Conservation (phyloP, 441 rosid genomes). For the Adansonia gregorii region DNA sequence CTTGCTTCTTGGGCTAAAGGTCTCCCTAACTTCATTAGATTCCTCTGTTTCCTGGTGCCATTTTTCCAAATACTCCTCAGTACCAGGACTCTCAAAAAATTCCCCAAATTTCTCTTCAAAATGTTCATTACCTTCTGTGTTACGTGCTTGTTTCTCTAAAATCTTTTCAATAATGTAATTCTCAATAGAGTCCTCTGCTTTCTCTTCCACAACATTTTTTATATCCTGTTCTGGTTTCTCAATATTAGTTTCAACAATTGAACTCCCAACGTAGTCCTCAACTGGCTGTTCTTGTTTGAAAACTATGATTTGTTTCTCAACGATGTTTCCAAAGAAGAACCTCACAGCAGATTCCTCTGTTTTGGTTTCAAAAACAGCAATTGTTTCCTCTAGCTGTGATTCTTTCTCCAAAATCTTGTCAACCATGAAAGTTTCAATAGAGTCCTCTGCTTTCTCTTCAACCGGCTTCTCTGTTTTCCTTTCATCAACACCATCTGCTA, state of each 20-base stretch:
- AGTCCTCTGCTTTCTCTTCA: not conserved
- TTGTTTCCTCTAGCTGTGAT: not conserved
- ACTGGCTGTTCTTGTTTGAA: not conserved
- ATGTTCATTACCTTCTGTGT: not conserved
- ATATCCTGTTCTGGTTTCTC: conserved; percentile 1
- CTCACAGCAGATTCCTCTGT: conserved; percentile 14
- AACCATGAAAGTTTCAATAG: not conserved
- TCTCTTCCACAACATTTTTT: conserved; percentile 3
- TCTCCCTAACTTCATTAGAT: too few species aligned
- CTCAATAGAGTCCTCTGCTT: conserved; percentile 20
- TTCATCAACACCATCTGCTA: not conserved
- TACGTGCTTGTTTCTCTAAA: conserved; percentile 4
- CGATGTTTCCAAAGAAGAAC: not conserved
- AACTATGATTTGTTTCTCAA: not conserved
- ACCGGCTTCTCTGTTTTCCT: not conserved
- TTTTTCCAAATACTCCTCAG: not conserved
- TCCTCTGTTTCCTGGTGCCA: conserved; percentile 9
- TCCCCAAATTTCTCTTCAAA: conserved; percentile 25
- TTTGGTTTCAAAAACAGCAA: not conserved
- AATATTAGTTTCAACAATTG: not conserved
- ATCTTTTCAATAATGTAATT: not conserved
- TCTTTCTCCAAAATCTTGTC: too few species aligned
- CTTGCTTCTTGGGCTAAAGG: conserved; percentile 18
- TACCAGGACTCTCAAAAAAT: not conserved
- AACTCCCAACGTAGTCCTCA: not conserved